Conservation (phyloP, 306 rosid genomes). For the Trifolium pratense region DNA sequence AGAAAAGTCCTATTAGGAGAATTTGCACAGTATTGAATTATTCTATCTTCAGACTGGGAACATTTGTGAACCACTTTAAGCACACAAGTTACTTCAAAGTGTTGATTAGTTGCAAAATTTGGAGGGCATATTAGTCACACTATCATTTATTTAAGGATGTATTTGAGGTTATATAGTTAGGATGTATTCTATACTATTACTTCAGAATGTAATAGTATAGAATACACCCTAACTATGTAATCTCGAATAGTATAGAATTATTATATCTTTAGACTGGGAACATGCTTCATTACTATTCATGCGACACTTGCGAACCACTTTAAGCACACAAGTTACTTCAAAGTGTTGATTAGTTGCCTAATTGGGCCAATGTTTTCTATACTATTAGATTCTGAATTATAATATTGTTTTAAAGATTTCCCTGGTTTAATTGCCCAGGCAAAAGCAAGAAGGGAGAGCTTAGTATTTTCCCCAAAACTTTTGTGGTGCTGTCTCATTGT, state of each 20-base stretch:
- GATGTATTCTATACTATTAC: not conserved
- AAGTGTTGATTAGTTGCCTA: too few species aligned
- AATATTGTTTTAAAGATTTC: conserved; percentile 7
- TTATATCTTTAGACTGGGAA: too few species aligned
- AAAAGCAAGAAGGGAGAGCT: conserved; percentile 92
- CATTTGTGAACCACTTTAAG: conserved; percentile 2
- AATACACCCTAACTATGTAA: too few species aligned
- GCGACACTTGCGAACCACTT: too few species aligned
- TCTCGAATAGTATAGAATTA: too few species aligned
- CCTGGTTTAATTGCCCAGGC: conserved; percentile 65
- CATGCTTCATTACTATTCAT: too few species aligned
- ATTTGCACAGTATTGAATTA: not conserved
- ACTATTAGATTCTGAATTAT: not conserved
- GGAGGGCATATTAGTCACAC: not conserved
- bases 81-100: not conserved
- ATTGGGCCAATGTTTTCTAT: conserved; percentile 16
- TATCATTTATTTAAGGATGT: not conserved
- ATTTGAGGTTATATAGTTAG: not conserved
- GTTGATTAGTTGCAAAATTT: not conserved
- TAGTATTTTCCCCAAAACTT: conserved; percentile 76
- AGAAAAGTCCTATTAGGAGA: not conserved
- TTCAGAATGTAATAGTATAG: too few species aligned
- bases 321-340: too few species aligned
- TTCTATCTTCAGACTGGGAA: conserved; percentile 3
- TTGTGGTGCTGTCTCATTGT: conserved; percentile 73